Conservation (phyloP, 2,329 filamentous ascomycete species). For the Hymenoscyphus infarciens region DNA sequence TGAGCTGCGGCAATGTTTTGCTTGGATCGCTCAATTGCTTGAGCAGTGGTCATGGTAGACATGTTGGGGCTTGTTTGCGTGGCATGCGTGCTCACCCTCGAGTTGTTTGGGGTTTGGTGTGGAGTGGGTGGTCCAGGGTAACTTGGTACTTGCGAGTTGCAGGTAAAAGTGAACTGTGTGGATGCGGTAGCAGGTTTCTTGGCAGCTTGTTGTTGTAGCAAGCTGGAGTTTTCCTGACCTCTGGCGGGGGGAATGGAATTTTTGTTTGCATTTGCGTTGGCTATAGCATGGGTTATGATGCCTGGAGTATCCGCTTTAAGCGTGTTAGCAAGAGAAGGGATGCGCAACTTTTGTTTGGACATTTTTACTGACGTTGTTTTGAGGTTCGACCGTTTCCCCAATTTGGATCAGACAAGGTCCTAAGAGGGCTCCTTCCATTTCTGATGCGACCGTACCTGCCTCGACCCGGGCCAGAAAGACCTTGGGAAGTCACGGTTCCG, state of each 20-base stretch:
- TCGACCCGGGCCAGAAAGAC: constrained; percentile 80
- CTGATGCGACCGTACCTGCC: constrained; percentile 72
- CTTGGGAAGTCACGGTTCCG: constrained; percentile 53
- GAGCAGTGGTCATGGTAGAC: constrained; percentile 12
- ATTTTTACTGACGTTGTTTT: constrained; percentile 31
- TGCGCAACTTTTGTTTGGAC: not conserved
- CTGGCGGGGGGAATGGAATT: constrained; percentile 53
- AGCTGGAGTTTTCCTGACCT: constrained; percentile 74
- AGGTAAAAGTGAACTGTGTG: constrained; percentile 94
- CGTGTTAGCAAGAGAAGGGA: constrained; percentile 13
- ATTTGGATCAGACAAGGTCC: constrained; percentile 51
- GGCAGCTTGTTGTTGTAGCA: constrained; percentile 66
- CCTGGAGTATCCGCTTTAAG: constrained; percentile 56
- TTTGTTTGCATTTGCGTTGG: constrained; percentile 82
- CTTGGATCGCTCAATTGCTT: constrained; percentile 27
- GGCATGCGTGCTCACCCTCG: constrained; percentile 32
- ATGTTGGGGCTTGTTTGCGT: constrained; percentile 36
- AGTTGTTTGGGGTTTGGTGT: constrained; percentile 25
- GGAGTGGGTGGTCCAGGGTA: constrained; percentile 56
- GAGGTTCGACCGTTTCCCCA: constrained; percentile 34
- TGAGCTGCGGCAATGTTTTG: constrained; percentile 31
- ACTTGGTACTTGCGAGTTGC: constrained; percentile 80
- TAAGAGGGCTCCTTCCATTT: constrained; percentile 59
- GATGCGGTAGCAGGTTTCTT: constrained; percentile 65
- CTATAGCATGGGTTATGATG: constrained; percentile 90